phyloP scores from a whole-genome alignment of 306 rosid species.

The Fagus sylvatica region DNA sequence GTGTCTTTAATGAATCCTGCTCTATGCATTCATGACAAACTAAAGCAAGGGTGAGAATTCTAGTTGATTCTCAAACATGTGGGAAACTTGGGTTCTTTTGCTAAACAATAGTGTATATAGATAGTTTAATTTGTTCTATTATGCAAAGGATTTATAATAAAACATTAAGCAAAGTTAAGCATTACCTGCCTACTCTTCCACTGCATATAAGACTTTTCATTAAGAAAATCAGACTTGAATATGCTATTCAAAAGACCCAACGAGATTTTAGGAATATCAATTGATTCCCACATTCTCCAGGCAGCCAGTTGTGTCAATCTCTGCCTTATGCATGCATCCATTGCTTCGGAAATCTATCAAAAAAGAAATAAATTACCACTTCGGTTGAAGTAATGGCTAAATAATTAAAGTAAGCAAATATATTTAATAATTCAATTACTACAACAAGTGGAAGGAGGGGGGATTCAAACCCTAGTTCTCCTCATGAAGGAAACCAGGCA shows the following conservation, averaged over 20 bases:
- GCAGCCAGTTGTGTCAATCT: constrained; percentile 41
- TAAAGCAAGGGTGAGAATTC: too few relatives aligned
- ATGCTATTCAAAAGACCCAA: constrained; percentile 46
- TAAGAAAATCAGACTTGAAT: constrained; percentile 50
- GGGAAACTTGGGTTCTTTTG: background rate
- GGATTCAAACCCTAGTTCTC: too few relatives aligned
- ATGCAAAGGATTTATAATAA: background rate
- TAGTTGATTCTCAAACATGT: too few relatives aligned
- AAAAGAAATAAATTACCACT: constrained; percentile 13
- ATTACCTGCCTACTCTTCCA: constrained; percentile 61
- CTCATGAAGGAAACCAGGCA: too few relatives aligned
- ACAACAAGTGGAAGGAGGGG: too few relatives aligned
- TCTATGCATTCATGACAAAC: too few relatives aligned
- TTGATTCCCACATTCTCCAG: constrained; percentile 35
- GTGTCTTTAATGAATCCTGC: too few relatives aligned
- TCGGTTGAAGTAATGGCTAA: constrained; percentile 1
- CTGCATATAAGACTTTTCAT: constrained; percentile 43
- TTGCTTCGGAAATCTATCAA: constrained; percentile 52
- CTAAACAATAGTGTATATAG: background rate
- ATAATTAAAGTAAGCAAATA: background rate
- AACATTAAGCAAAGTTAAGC: constrained; percentile 8
- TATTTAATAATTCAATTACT: too few relatives aligned
- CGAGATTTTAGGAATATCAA: constrained; percentile 48
- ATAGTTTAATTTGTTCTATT: background rate
- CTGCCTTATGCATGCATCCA: constrained; percentile 50